Evolutionary conservation across 225 moss, liverwort and hornwort species (phyloP).

Genomic region (Polytrichum formosum): DNA sequence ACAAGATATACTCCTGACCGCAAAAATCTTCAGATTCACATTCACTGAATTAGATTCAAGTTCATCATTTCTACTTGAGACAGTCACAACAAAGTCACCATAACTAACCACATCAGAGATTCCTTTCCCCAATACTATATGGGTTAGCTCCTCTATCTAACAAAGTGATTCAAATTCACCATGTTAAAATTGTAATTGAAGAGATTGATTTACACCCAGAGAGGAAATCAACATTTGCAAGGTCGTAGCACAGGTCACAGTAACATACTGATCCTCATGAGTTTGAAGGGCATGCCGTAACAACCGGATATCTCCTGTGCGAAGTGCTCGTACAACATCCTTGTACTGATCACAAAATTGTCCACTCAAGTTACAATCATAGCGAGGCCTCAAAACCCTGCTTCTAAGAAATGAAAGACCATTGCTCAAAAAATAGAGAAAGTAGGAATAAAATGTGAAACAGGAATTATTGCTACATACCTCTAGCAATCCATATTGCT

Average conservation of each 20-base stretch:
- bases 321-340: slow-evolving; percentile 70
- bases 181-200: no score
- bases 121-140: no score
- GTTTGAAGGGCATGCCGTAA: slow-evolving; percentile 80
- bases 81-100: no score
- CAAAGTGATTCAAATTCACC: no score
- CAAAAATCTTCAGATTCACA: slow-evolving; percentile 58
- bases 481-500: slow-evolving; percentile 73
- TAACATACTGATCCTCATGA: slow-evolving; percentile 78
- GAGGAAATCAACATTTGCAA: no score
- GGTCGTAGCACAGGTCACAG: no score
- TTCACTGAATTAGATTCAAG: not conserved
- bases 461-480: slow-evolving; percentile 22
- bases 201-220: no score
- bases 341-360: slow-evolving; percentile 56
- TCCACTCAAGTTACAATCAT: not conserved
- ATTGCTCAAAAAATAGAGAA: not conserved
- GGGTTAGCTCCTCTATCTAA: no score
- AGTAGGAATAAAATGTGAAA: not conserved
- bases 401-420: not conserved
- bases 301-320: slow-evolving; percentile 78
- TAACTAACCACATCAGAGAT: no score
- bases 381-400: not conserved
- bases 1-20: slow-evolving; percentile 96
- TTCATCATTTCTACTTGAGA: not conserved